These are phyloP conservation scores for Cyamopsis tetragonoloba DNA, from an alignment of 306 rosid species.

Conservation along the genomic window DNA sequence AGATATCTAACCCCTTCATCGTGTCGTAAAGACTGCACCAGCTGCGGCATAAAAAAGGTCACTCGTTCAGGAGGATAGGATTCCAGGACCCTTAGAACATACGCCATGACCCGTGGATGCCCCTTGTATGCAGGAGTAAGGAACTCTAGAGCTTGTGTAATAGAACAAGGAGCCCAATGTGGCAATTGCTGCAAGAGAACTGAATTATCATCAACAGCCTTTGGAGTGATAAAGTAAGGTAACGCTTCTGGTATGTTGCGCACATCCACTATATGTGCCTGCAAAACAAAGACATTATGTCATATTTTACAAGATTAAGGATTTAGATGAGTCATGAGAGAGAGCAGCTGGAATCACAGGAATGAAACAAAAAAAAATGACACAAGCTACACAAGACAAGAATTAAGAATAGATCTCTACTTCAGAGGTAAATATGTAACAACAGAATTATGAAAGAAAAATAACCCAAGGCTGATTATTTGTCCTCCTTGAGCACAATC, in stretches of 20 bases:
- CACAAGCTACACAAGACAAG: neutral
- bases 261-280: constrained; percentile 78
- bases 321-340: neutral
- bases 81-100: constrained; percentile 90
- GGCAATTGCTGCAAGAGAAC: constrained; percentile 92
- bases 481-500: neutral
- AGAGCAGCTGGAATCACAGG: constrained; percentile 4
- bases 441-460: neutral
- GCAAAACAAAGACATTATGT: constrained; percentile 30
- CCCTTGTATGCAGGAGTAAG: constrained; percentile 94
- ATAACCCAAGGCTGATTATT: neutral
- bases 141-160: constrained; percentile 94
- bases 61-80: constrained; percentile 95
- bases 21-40: constrained; percentile 91
- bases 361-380: neutral
- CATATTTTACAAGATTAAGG: constrained; percentile 24
- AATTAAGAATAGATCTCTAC: neutral
- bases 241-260: constrained; percentile 92
- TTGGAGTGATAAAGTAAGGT: constrained; percentile 92
- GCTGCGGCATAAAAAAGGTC: constrained; percentile 96
- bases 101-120: constrained; percentile 98
- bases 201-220: constrained; percentile 89
- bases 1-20: constrained; percentile 81
- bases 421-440: neutral
- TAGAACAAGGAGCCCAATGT: constrained; percentile 99